A percentile compares a stretch with the other conserved stretches of the same genome.
Conservation (phyloP, 1,284 basidiomycete genomes). For the Apiotrichum brassicae region DNA sequence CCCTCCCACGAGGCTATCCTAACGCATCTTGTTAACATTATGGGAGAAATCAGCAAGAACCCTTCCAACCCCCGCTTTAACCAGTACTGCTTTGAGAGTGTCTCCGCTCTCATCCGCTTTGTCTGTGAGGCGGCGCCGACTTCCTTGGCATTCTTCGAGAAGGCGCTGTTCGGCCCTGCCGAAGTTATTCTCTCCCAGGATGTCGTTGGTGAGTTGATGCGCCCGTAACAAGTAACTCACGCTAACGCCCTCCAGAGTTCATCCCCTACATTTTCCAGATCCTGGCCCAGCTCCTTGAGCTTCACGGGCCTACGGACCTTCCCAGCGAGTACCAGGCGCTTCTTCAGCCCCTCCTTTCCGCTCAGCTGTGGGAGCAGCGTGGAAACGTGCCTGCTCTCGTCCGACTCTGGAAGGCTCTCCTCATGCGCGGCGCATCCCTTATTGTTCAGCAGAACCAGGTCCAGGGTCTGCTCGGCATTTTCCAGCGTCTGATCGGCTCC, state of each 20-base stretch:
- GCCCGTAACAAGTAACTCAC: background rate
- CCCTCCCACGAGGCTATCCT: conserved; percentile 65
- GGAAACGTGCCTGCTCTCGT: conserved; percentile 95
- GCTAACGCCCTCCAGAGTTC: conserved; percentile 73
- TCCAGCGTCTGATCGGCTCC: conserved; percentile 83
- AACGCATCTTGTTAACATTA: conserved; percentile 68
- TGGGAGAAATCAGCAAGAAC: conserved; percentile 85
- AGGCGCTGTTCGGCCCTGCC: conserved; percentile 77
- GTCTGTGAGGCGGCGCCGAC: conserved; percentile 63
- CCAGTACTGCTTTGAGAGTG: conserved; percentile 93
- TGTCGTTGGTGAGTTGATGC: conserved; percentile 64
- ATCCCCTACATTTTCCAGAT: conserved; percentile 97
- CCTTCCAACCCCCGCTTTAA: conserved; percentile 97
- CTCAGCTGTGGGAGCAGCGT: conserved; percentile 84
- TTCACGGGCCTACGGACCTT: conserved; percentile 58
- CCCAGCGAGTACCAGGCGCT: conserved; percentile 74
- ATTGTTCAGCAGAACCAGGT: conserved; percentile 73
- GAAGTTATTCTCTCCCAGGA: conserved; percentile 84
- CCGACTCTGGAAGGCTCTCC: conserved; percentile 76
- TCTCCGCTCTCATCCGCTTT: conserved; percentile 85
- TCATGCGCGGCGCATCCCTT: conserved; percentile 61
- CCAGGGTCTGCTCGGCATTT: conserved; percentile 74
- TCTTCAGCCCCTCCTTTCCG: conserved; percentile 77
- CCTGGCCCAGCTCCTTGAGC: conserved; percentile 88
- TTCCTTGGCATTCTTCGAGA: conserved; percentile 70